Evolutionary conservation across 169 alveolate species (phyloP), one percentile per base, ranked within the genome.

Genomic region (Plasmodium sp.): DNA sequence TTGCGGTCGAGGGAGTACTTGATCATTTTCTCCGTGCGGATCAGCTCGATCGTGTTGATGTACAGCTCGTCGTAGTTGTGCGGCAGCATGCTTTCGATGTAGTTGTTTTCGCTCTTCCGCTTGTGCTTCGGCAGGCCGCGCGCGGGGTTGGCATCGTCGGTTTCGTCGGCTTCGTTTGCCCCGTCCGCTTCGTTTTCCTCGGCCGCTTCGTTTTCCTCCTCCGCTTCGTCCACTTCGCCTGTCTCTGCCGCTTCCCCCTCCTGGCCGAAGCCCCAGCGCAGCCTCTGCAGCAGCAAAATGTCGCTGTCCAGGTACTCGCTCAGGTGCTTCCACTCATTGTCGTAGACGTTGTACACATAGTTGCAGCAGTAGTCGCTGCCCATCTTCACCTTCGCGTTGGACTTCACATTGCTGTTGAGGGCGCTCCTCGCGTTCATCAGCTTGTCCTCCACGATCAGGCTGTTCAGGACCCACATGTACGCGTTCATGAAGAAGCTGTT

Each of bases 391-490:
- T 90, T 90, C 54, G 80, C 82, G 36, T 79, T 90, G 16, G 67
- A 67, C 93, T 96, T 95, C 91, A 96, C 95, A 93, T 96, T 96
- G 81, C 93, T 94, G 85, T 83, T 95, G 88, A 94, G 96, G 72
- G 83, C 75, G 95, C 95, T 96, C 83, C 96, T 96, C 74, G 96
- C 90, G 86, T 97, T 97, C 96, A 95, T 88, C 22, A 97, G 95
- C 83, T 97, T 98, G 75, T 98, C 99, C 74, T 98, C 99, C 71
- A 97, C 98, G 27, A 98, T 97, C 73, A 99, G 96, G 43, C 98
- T 99, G 85, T 99, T 98, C 51, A 99, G 97, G 4, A 99, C 98
- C 99, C 99, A 99, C 99, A 98, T 98, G 84, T 98, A 97, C 39
- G 99, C 98, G 67, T 96, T 98, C 84, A 98, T 94, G 95, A 98